Percentiles rank a stretch among this genome's conserved stretches.
Conservation (phyloP, 2,329 filamentous ascomycete genomes). For the Paecilomyces formosus region DNA sequence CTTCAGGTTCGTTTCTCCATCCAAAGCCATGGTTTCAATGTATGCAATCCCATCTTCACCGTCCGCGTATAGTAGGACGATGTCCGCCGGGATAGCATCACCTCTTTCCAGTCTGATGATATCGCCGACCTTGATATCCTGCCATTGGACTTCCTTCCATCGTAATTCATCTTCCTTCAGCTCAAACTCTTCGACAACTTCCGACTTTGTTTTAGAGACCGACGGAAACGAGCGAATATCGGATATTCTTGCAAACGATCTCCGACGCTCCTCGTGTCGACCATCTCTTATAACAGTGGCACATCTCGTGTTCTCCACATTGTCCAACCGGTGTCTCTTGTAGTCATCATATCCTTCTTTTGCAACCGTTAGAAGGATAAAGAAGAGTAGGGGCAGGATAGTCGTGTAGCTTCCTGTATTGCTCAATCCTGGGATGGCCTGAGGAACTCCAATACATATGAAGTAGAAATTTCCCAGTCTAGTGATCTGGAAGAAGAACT, state of each 20-base stretch:
- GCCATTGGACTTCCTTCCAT: slow-evolving; percentile 64
- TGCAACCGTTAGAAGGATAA: slow-evolving; percentile 70
- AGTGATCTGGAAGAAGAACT: slow-evolving; percentile 77
- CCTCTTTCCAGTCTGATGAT: slow-evolving; percentile 63
- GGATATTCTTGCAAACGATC: neutral
- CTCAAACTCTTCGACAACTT: slow-evolving; percentile 52
- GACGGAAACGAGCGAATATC: neutral
- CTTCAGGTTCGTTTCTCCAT: slow-evolving; percentile 51
- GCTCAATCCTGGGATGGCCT: slow-evolving; percentile 75
- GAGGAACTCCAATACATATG: slow-evolving; percentile 68
- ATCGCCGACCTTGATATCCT: slow-evolving; percentile 67
- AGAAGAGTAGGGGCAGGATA: slow-evolving; percentile 66
- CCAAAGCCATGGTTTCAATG: slow-evolving; percentile 48
- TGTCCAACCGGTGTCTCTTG: slow-evolving; percentile 67
- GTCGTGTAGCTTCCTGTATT: slow-evolving; percentile 83
- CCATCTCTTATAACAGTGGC: neutral
- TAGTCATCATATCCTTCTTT: slow-evolving; percentile 85
- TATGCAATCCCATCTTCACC: slow-evolving; percentile 67
- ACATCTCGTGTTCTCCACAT: slow-evolving; percentile 58
- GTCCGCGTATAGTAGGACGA: slow-evolving; percentile 61
- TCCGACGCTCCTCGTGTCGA: neutral
- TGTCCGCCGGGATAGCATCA: slow-evolving; percentile 64
- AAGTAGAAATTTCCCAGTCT: slow-evolving; percentile 90
- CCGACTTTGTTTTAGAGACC: slow-evolving; percentile 34
- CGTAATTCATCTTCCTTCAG: slow-evolving; percentile 3